Conservation (phyloP, 192 early-diverging fungal species). For the Coemansia sp. region DNA sequence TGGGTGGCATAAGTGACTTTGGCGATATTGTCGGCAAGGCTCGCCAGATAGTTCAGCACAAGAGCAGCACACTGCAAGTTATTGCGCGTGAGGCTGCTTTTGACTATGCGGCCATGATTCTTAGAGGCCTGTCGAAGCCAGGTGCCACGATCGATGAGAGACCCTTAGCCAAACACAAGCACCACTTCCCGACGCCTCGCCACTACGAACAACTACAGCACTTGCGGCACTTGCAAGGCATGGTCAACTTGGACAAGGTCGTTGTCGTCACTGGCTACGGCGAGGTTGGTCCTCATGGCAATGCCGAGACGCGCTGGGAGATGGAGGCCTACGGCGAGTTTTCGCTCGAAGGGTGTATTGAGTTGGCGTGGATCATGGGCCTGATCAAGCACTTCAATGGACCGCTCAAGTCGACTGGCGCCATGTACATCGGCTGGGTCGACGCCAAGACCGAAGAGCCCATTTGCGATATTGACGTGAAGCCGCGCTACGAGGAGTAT, state of each 20-base stretch:
- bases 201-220: constrained; percentile 67
- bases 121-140: too few species aligned
- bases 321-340: constrained; percentile 81
- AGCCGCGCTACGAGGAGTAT: constrained; percentile 85
- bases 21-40: background rate
- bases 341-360: constrained; percentile 70
- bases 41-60: background rate
- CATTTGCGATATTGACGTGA: constrained; percentile 82
- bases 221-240: constrained; percentile 65
- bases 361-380: constrained; percentile 98
- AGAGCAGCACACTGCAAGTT: background rate
- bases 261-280: constrained; percentile 90
- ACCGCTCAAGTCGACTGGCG: constrained; percentile 5
- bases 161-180: constrained; percentile 72
- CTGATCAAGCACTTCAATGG: constrained; percentile 83
- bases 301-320: constrained; percentile 92
- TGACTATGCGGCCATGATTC: background rate
- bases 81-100: too few species aligned
- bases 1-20: constrained; percentile 65
- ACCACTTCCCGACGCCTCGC: constrained; percentile 78
- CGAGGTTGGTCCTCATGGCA: constrained; percentile 92
- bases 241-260: constrained; percentile 88
- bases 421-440: constrained; percentile 73
- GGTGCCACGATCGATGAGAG: too few species aligned
- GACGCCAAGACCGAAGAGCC: constrained; percentile 82